Percentiles rank a stretch among this genome's conserved stretches.
These are phyloP conservation scores for Peronospora belbahrii DNA, from an alignment of 352 stramenopile genomes.

Conservation along the genomic window DNA sequence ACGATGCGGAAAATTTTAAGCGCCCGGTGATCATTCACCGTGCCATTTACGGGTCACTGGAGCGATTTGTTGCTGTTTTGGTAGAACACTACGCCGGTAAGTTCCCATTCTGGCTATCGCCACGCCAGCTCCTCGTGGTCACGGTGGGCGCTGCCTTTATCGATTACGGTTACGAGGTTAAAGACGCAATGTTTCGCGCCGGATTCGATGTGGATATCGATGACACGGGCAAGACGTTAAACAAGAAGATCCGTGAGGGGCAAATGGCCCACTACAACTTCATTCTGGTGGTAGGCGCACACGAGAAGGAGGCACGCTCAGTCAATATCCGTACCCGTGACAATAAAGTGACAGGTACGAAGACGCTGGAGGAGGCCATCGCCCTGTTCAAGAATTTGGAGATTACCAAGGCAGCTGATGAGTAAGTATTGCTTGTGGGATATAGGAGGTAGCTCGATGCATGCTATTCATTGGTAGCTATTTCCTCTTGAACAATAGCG, in stretches of 20 bases:
- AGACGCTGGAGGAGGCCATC: conserved; percentile 92
- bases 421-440: conserved; percentile 28
- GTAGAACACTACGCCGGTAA: conserved; percentile 98
- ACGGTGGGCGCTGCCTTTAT: conserved; percentile 91
- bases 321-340: conserved; percentile 93
- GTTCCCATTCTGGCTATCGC: conserved; percentile 98
- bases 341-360: conserved; percentile 91
- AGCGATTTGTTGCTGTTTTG: conserved; percentile 97
- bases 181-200: conserved; percentile 86
- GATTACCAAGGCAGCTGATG: conserved; percentile 53
- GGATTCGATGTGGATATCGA: conserved; percentile 96
- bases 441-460: conserved; percentile 1
- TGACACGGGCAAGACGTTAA: conserved; percentile 91
- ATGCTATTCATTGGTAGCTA: neutral
- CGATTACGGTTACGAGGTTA: conserved; percentile 92
- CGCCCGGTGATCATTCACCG: conserved; percentile 95
- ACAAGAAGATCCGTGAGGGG: conserved; percentile 97
- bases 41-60: conserved; percentile 96
- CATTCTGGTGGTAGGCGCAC: conserved; percentile 94
- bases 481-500: conserved; percentile 3
- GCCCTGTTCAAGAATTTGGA: conserved; percentile 87
- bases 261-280: conserved; percentile 98
- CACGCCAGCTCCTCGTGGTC: conserved; percentile 92
- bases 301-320: conserved; percentile 83
- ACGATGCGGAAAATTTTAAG: conserved; percentile 79